Evolutionary conservation across 164 flowering plant genomes (phyloP).

Genomic region (Tinospora cordifolia): DNA sequence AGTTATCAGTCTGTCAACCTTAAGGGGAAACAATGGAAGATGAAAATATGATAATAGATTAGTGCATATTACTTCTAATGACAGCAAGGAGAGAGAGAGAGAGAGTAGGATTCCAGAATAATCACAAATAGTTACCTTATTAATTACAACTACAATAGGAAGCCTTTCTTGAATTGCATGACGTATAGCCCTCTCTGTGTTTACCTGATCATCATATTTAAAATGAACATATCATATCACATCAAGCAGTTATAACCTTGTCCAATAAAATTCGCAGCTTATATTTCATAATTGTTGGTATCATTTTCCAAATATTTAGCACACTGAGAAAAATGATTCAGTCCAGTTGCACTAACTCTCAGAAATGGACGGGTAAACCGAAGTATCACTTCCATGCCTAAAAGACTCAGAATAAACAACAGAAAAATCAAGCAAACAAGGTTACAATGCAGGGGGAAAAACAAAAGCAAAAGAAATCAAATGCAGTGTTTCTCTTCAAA

Average conservation of each 20-base stretch:
- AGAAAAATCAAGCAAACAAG: too few relatives aligned
- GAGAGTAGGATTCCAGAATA: not conserved
- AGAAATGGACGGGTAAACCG: not conserved
- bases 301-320: not conserved
- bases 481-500: too few relatives aligned
- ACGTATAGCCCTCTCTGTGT: constrained; percentile 97
- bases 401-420: too few relatives aligned
- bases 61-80: not conserved
- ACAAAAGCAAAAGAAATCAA: too few relatives aligned
- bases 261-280: not conserved
- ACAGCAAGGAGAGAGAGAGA: not conserved
- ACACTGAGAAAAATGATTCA: not conserved
- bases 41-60: not conserved
- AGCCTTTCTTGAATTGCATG: constrained; percentile 96
- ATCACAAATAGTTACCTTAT: constrained; percentile 49
- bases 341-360: not conserved
- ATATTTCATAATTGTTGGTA: not conserved
- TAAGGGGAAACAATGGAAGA: constrained; percentile 5
- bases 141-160: constrained; percentile 91
- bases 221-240: not conserved
- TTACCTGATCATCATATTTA: constrained; percentile 44
- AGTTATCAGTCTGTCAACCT: constrained; percentile 98
- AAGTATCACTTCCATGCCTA: not conserved
- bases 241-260: not conserved
- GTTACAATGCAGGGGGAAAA: too few relatives aligned